phyloP scores from a whole-genome alignment of 2,329 filamentous ascomycete genomes.

The Xylariaceae sp. region DNA sequence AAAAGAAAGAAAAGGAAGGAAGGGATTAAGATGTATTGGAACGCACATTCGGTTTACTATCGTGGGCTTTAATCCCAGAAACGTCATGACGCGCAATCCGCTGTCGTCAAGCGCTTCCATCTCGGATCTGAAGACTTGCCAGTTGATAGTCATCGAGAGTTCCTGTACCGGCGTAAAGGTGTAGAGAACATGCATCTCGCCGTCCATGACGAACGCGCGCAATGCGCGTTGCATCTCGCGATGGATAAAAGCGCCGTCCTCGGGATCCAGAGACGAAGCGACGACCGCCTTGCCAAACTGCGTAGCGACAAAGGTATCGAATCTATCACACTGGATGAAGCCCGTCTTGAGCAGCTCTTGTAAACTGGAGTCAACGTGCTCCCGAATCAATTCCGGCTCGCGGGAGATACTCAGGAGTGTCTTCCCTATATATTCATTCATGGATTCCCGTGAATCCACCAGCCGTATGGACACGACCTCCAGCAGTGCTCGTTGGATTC shows the following conservation, averaged over 20 bases:
- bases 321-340: constrained; percentile 48
- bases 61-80: constrained; percentile 63
- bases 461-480: constrained; percentile 65
- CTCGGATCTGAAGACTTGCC: constrained; percentile 66
- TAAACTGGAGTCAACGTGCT: constrained; percentile 54
- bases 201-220: constrained; percentile 70
- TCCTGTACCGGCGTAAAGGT: constrained; percentile 68
- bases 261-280: constrained; percentile 64
- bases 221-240: constrained; percentile 62
- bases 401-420: constrained; percentile 60
- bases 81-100: constrained; percentile 59
- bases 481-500: constrained; percentile 65
- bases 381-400: constrained; percentile 43
- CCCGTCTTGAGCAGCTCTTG: constrained; percentile 49
- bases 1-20: too few relatives aligned
- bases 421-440: constrained; percentile 62
- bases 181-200: constrained; percentile 65
- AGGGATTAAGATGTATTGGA: too few relatives aligned
- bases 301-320: constrained; percentile 54
- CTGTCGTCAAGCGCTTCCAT: constrained; percentile 67
- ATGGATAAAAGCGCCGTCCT: constrained; percentile 69
- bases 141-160: constrained; percentile 54
- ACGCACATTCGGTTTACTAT: constrained; percentile 61
- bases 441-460: constrained; percentile 57
- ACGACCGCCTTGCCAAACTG: constrained; percentile 65